Conservation (phyloP, 2,329 filamentous ascomycete genomes). For the Neurospora sp. region DNA sequence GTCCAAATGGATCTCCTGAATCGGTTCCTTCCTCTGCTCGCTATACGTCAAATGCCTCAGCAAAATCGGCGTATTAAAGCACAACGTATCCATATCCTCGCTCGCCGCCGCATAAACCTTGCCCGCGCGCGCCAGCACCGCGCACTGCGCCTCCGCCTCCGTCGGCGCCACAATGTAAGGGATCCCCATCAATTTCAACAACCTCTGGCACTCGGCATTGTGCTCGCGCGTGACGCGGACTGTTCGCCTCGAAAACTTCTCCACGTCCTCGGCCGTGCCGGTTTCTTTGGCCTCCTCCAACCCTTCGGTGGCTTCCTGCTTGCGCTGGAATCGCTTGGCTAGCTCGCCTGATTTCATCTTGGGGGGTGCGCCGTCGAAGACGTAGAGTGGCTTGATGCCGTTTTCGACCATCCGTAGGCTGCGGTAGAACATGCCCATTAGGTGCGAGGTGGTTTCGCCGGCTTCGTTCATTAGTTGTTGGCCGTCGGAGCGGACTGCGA, state of each 20-base stretch:
- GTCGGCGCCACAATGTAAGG: slow-evolving; percentile 93
- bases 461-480: slow-evolving; percentile 93
- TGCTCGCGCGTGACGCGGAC: slow-evolving; percentile 95
- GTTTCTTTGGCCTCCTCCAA: slow-evolving; percentile 96
- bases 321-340: slow-evolving; percentile 90
- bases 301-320: slow-evolving; percentile 80
- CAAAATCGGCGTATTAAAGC: slow-evolving; percentile 86
- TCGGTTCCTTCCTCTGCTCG: slow-evolving; percentile 94
- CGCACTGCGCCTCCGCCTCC: slow-evolving; percentile 95
- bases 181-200: slow-evolving; percentile 92
- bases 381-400: slow-evolving; percentile 95
- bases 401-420: slow-evolving; percentile 97
- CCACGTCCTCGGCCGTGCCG: slow-evolving; percentile 91
- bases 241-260: slow-evolving; percentile 91
- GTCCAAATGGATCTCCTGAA: slow-evolving; percentile 85
- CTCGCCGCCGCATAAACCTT: slow-evolving; percentile 96
- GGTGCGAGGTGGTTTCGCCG: slow-evolving; percentile 92
- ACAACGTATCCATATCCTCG: slow-evolving; percentile 98
- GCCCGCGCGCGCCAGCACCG: slow-evolving; percentile 74
- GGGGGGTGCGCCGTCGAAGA: slow-evolving; percentile 93
- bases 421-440: slow-evolving; percentile 99
- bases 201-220: slow-evolving; percentile 84
- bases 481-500: slow-evolving; percentile 92
- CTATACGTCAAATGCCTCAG: slow-evolving; percentile 91
- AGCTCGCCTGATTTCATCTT: slow-evolving; percentile 97